Conservation (phyloP, 2,329 filamentous ascomycete species). For the Trichoderma breve region DNA sequence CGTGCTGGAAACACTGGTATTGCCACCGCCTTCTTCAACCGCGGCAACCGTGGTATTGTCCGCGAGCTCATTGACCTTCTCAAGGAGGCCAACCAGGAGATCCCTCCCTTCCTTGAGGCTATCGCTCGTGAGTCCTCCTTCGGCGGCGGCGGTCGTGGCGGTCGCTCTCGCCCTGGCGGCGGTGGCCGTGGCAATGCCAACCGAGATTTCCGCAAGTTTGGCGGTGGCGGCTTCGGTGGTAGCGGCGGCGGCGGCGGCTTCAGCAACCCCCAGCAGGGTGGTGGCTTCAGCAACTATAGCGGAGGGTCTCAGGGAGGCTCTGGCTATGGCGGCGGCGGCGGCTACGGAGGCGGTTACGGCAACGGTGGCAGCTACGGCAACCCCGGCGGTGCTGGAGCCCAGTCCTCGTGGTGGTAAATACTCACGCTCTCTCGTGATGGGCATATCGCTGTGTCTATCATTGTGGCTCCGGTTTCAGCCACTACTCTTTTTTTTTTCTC, state of each 20-base stretch:
- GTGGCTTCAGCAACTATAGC: slow-evolving; percentile 36
- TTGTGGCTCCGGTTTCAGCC: slow-evolving; percentile 18
- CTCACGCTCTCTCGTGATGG: neutral
- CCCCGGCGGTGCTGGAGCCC: slow-evolving; percentile 66
- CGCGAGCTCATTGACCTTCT: slow-evolving; percentile 95
- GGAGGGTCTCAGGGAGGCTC: slow-evolving; percentile 36
- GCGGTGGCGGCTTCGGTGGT: slow-evolving; percentile 52
- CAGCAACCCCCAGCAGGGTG: slow-evolving; percentile 32
- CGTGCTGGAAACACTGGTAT: slow-evolving; percentile 99
- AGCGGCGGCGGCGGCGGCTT: slow-evolving; percentile 42
- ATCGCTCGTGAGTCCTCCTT: slow-evolving; percentile 93
- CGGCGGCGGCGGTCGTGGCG: slow-evolving; percentile 66
- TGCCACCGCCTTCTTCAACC: slow-evolving; percentile 99
- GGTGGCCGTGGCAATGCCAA: slow-evolving; percentile 69
- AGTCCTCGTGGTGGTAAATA: slow-evolving; percentile 67
- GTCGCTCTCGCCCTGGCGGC: slow-evolving; percentile 52
- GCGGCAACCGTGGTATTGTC: slow-evolving; percentile 96
- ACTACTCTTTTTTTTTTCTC: slow-evolving; percentile 17
- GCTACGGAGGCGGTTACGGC: slow-evolving; percentile 47
- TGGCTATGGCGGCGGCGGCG: slow-evolving; percentile 41
- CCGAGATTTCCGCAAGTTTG: slow-evolving; percentile 86
- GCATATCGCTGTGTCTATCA: slow-evolving; percentile 21
- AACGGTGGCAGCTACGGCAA: slow-evolving; percentile 57
- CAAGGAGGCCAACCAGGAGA: slow-evolving; percentile 98
- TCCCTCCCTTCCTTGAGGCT: slow-evolving; percentile 90